Evolutionary conservation across 495 filamentous ascomycete genomes (phyloP), one percentile per base, ranked within the genome.

Genomic region (Cenococcum geophilum): DNA sequence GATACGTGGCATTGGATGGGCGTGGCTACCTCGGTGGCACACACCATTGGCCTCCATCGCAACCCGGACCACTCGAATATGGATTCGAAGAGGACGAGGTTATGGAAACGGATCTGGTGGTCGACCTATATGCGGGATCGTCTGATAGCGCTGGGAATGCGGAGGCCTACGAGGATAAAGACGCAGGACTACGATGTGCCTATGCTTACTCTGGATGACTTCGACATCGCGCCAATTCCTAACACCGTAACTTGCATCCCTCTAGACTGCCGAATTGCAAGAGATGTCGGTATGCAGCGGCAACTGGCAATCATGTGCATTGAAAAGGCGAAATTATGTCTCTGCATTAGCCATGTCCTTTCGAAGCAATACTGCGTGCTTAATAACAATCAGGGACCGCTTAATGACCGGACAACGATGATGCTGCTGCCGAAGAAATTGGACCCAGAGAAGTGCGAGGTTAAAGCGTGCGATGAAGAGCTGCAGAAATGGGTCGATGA

Each of bases 71-170:
- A 86, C 43, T 87, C 85, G 43, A 83, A 79, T 60, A 89, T 92
- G 86, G 79, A 86, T 27, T 67, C 78, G 20, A 79, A 82, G 56
- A 83, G 83, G 70, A 86, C 88, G 67, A 84, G 82, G 61, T 76
- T 95, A 63, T 92, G 89, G 89, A 95, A 91, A 73, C 78, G 89
- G 35, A 89, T 96, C 58, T 96, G 91, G 91, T 96, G 91, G 91
- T 91, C 88, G 51, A 91, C 87, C 58, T 93, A 92, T 67, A 93
- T 92, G 79, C 84, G 90, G 45, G 91, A 96, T 73, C 87, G 89
- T 45, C 74, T 95, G 36, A 87, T 96, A 60, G 91, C 91, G 5
- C 72, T 96, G 20, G 91, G 91, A 37, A 95, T 95, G 90, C 82
- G 91, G 55, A 82, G 91, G 60, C 91, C 90, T 10, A 92, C 89